Evolutionary conservation across 331 rosid genomes (phyloP).

Genomic region (Arachis monticola): DNA sequence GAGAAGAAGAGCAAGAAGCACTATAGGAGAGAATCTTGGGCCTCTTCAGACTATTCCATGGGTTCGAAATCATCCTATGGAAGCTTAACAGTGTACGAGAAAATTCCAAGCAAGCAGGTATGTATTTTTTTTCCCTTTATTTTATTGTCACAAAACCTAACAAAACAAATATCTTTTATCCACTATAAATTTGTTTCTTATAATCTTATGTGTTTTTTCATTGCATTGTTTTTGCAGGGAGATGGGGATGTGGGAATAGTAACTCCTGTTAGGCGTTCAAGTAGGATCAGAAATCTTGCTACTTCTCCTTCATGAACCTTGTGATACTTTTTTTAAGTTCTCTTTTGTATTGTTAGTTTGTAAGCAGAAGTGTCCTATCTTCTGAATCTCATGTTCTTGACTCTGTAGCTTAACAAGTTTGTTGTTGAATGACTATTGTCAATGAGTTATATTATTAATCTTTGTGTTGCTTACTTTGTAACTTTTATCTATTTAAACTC

Average conservation of each 20-base stretch:
- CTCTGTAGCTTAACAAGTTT: slow-evolving; percentile 15
- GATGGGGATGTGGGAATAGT: slow-evolving; percentile 54
- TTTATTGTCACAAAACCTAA: background rate
- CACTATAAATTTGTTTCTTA: background rate
- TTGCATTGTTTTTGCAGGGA: slow-evolving; percentile 49
- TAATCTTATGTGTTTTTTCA: slow-evolving; percentile 12
- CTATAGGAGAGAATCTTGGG: slow-evolving; percentile 72
- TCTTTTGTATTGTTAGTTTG: slow-evolving; percentile 2
- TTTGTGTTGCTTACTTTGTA: background rate
- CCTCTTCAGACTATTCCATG: slow-evolving; percentile 68
- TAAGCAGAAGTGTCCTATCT: slow-evolving; percentile 52
- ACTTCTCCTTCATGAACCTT: slow-evolving; percentile 51
- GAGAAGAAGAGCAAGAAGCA: slow-evolving; percentile 57
- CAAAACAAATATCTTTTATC: background rate
- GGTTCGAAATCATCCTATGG: slow-evolving; percentile 76
- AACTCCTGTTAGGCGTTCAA: slow-evolving; percentile 85
- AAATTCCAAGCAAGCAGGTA: slow-evolving; percentile 60
- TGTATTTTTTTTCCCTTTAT: slow-evolving; percentile 15
- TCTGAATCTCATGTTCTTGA: slow-evolving; percentile 34
- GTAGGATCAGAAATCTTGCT: slow-evolving; percentile 62
- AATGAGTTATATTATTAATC: background rate
- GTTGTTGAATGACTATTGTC: background rate
- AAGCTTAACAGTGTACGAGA: slow-evolving; percentile 81
- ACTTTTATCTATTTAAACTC: background rate
- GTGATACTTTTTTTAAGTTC: slow-evolving; percentile 1